A percentile compares a stretch with the other conserved stretches of the same genome.
phyloP scores from a whole-genome alignment of 108 stramenopile species.

The Aurantiochytrium sp. region DNA sequence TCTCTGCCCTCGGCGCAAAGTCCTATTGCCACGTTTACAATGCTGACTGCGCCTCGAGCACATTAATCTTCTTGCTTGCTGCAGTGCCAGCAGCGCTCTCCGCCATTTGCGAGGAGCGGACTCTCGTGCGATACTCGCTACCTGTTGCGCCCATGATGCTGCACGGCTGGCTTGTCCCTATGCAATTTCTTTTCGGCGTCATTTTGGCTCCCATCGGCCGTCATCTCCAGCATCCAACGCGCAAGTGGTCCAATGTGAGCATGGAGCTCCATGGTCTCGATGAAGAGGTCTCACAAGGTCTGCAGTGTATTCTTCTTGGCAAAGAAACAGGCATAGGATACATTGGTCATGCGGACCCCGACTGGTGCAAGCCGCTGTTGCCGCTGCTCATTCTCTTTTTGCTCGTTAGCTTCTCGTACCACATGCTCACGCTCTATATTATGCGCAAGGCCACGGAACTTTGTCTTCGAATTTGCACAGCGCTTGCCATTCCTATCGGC shows the following conservation, averaged over 20 bases:
- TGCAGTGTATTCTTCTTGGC: conserved; percentile 9
- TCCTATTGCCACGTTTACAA: background rate
- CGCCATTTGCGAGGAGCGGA: background rate
- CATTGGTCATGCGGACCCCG: background rate
- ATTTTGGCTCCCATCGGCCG: background rate
- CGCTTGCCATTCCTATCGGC: conserved; percentile 1
- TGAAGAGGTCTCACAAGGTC: background rate
- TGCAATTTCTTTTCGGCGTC: conserved; percentile 4
- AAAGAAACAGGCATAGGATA: background rate
- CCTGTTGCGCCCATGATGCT: conserved; percentile 8
- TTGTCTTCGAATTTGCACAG: background rate
- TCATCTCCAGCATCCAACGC: background rate
- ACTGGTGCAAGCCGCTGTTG: conserved; percentile 29
- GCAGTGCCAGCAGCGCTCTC: background rate
- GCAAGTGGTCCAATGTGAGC: background rate
- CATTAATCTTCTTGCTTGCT: background rate
- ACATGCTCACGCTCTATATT: conserved; percentile 84
- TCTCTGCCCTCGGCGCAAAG: background rate
- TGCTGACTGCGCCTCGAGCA: background rate
- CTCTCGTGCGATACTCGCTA: background rate
- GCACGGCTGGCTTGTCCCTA: conserved; percentile 12
- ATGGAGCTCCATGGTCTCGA: background rate
- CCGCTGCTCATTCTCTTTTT: conserved; percentile 62
- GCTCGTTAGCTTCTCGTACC: conserved; percentile 79
- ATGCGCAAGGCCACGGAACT: conserved; percentile 25